Evolutionary conservation across 768 basidiomycete species (phyloP).

Genomic region (Boletus vermiculosoides): DNA sequence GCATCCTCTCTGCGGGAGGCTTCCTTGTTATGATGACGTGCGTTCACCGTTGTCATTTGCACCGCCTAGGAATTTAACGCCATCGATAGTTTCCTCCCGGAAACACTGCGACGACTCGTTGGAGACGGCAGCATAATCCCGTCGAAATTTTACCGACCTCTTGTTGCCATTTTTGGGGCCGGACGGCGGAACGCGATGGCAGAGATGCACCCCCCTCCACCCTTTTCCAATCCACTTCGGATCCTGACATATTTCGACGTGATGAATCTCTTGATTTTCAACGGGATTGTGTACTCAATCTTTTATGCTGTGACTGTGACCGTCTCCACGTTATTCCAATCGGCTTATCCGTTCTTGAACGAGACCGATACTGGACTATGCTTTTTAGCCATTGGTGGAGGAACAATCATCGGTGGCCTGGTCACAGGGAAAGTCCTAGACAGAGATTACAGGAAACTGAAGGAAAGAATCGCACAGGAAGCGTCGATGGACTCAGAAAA

Average conservation of each 20-base stretch:
- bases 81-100: conserved; percentile 21
- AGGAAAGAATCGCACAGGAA: conserved; percentile 14
- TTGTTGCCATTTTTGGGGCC: conserved; percentile 25
- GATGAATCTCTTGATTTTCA: conserved; percentile 43
- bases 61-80: not conserved
- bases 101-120: conserved; percentile 24
- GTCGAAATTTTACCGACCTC: conserved; percentile 26
- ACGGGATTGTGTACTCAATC: conserved; percentile 53
- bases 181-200: conserved; percentile 15
- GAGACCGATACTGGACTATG: conserved; percentile 66
- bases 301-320: conserved; percentile 48
- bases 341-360: conserved; percentile 47
- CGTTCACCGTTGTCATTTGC: not conserved
- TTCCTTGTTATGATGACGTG: conserved; percentile 13
- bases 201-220: conserved; percentile 7
- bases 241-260: conserved; percentile 41
- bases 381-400: conserved; percentile 74
- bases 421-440: conserved; percentile 64
- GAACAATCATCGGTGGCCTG: conserved; percentile 61
- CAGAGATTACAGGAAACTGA: conserved; percentile 54
- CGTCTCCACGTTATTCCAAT: conserved; percentile 50
- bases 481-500: conserved; percentile 22
- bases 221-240: conserved; percentile 39
- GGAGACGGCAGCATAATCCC: conserved; percentile 32
- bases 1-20: conserved; percentile 17